phyloP scores from a whole-genome alignment of 2,329 filamentous ascomycete species.

The Pseudocercospora crystallina region DNA sequence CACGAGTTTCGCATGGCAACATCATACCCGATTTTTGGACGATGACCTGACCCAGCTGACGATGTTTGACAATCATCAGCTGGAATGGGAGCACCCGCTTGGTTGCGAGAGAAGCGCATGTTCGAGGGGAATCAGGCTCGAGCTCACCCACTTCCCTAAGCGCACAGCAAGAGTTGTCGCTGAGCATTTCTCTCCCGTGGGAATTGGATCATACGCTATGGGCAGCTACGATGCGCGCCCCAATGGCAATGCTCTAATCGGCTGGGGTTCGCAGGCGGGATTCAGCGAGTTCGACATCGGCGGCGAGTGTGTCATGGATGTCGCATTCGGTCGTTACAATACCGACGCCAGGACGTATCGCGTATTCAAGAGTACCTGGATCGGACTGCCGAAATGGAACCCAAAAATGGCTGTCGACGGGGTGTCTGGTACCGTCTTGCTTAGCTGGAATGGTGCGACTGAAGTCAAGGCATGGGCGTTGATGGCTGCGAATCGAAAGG shows the following conservation, averaged over 20 bases:
- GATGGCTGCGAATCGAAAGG: no score
- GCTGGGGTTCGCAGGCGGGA: neutral
- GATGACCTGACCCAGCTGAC: slow-evolving; percentile 11
- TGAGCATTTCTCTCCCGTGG: neutral
- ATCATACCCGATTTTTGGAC: slow-evolving; percentile 21
- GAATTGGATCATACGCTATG: no score
- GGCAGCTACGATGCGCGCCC: no score
- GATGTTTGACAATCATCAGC: slow-evolving; percentile 11
- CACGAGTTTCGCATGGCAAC: slow-evolving; percentile 25
- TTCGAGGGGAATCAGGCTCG: neutral
- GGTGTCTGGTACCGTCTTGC: slow-evolving; percentile 39
- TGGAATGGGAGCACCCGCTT: neutral
- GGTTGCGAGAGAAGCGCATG: neutral
- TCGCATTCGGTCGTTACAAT: no score
- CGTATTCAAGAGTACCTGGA: slow-evolving; percentile 55
- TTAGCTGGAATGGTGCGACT: slow-evolving; percentile 50
- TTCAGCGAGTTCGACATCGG: neutral
- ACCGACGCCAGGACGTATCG: slow-evolving; percentile 53
- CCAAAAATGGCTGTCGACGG: slow-evolving; percentile 37
- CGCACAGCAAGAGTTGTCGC: neutral
- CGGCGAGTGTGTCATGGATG: neutral
- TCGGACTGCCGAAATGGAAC: slow-evolving; percentile 45
- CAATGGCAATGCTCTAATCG: no score
- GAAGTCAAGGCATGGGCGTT: slow-evolving; percentile 35
- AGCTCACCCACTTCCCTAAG: neutral